These are phyloP conservation scores for Pisolithus microcarpus DNA, from an alignment of 768 basidiomycete species.

Conservation along the genomic window DNA sequence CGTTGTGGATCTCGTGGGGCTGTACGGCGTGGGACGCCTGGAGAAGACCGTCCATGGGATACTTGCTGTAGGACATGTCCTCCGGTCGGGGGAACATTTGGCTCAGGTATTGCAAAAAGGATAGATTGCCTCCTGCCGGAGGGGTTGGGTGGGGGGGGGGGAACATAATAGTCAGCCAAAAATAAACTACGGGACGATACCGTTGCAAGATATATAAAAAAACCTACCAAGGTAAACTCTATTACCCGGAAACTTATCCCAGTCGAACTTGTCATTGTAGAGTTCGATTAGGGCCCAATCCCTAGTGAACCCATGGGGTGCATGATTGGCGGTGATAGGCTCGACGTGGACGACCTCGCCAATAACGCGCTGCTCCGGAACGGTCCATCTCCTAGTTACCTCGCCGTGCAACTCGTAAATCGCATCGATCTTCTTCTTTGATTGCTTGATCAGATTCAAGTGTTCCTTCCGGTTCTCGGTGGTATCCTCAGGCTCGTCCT, in stretches of 20 bases:
- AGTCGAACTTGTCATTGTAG: conserved; percentile 19
- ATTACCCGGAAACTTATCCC: conserved; percentile 28
- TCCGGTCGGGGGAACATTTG: conserved; percentile 19
- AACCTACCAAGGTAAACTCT: conserved; percentile 28
- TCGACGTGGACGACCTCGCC: conserved; percentile 28
- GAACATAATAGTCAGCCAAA: too few relatives aligned
- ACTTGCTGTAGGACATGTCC: conserved; percentile 16
- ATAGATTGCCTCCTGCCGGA: too few relatives aligned
- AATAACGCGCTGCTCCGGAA: conserved; percentile 12
- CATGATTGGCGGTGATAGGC: conserved; percentile 18
- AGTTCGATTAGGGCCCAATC: conserved; percentile 29
- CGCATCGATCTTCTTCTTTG: background rate
- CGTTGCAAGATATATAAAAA: background rate
- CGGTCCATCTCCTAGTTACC: background rate
- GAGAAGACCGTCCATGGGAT: conserved; percentile 25
- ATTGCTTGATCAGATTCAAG: too few relatives aligned
- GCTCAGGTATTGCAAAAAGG: too few relatives aligned
- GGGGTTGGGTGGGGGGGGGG: too few relatives aligned
- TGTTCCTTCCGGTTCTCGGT: too few relatives aligned
- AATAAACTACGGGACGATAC: too few relatives aligned
- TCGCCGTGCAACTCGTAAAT: background rate
- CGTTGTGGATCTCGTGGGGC: conserved; percentile 24
- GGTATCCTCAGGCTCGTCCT: too few relatives aligned
- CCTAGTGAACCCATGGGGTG: conserved; percentile 12
- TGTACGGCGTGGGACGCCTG: conserved; percentile 19